Percentiles rank a stretch among this genome's conserved stretches.
Conservation (phyloP, 495 filamentous ascomycete genomes). For the Evansstolkia leycettana region DNA sequence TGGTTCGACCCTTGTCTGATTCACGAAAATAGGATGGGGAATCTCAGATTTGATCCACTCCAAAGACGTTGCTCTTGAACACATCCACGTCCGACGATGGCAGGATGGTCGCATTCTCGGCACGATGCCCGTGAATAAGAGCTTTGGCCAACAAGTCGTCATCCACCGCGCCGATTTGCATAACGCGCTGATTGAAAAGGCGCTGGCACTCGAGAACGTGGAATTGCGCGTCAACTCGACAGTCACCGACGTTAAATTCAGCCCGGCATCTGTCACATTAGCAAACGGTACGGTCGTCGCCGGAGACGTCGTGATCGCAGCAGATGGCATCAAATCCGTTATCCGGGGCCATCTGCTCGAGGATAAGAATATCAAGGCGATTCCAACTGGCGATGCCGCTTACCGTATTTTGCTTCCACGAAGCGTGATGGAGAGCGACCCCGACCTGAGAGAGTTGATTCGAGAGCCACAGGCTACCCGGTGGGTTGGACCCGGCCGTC, state of each 20-base stretch:
- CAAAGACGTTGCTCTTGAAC: conserved; percentile 26
- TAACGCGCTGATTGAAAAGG: conserved; percentile 25
- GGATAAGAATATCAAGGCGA: conserved; percentile 15
- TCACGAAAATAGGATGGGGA: conserved; percentile 22
- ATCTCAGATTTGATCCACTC: conserved; percentile 27
- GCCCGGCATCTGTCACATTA: conserved; percentile 19
- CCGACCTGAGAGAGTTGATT: conserved; percentile 20
- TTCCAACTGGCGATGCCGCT: conserved; percentile 31
- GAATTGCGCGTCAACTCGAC: conserved; percentile 21
- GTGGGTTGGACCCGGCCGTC: conserved; percentile 31
- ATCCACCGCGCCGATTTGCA: conserved; percentile 35
- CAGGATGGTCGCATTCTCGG: conserved; percentile 25
- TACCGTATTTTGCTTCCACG: conserved; percentile 31
- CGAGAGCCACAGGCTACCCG: conserved; percentile 26
- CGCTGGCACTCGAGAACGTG: conserved; percentile 23
- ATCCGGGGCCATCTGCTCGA: conserved; percentile 20
- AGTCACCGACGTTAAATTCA: conserved; percentile 21
- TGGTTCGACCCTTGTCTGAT: too few relatives aligned
- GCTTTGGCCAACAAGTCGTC: conserved; percentile 28
- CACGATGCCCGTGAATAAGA: conserved; percentile 29
- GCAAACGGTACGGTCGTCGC: conserved; percentile 19
- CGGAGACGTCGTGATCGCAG: conserved; percentile 31
- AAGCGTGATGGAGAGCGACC: conserved; percentile 23
- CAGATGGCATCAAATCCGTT: conserved; percentile 36
- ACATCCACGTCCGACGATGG: conserved; percentile 33